These are phyloP conservation scores for Amanita jacksonii DNA, from an alignment of 768 basidiomycete genomes.

Conservation along the genomic window DNA sequence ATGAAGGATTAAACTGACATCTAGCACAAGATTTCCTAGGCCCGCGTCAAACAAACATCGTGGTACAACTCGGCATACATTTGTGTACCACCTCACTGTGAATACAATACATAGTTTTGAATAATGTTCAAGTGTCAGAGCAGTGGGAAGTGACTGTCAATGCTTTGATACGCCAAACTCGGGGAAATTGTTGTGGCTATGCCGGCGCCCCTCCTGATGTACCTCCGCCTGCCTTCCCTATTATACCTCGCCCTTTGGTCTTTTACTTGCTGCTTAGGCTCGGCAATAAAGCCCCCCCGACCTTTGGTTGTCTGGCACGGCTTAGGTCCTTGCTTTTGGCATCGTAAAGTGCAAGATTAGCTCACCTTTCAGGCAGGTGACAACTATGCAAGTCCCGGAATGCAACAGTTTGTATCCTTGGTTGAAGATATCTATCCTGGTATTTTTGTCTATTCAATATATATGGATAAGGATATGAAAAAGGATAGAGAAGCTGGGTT, in stretches of 20 bases:
- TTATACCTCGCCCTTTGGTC: not conserved
- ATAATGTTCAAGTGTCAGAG: too few species aligned
- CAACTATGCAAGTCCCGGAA: slow-evolving; percentile 62
- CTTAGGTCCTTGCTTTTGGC: slow-evolving; percentile 29
- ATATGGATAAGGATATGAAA: slow-evolving; percentile 50
- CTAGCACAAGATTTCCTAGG: too few species aligned
- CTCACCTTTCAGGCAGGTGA: slow-evolving; percentile 51
- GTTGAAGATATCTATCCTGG: slow-evolving; percentile 61
- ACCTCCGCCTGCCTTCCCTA: not conserved
- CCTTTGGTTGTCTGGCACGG: slow-evolving; percentile 77
- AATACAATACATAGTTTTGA: too few species aligned
- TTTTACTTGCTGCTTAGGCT: not conserved
- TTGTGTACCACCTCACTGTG: too few species aligned
- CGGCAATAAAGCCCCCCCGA: slow-evolving; percentile 18
- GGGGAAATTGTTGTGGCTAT: too few species aligned
- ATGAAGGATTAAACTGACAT: too few species aligned
- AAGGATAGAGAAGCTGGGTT: slow-evolving; percentile 63
- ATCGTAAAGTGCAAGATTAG: slow-evolving; percentile 11
- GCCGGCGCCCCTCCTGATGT: too few species aligned
- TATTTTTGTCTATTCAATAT: slow-evolving; percentile 70
- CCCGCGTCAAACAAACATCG: too few species aligned
- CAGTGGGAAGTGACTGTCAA: too few species aligned
- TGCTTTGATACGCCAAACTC: too few species aligned
- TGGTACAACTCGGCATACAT: too few species aligned
- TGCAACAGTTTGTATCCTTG: slow-evolving; percentile 50